phyloP scores from a whole-genome alignment of 2,329 filamentous ascomycete genomes.

The Ascosphaera apis region DNA sequence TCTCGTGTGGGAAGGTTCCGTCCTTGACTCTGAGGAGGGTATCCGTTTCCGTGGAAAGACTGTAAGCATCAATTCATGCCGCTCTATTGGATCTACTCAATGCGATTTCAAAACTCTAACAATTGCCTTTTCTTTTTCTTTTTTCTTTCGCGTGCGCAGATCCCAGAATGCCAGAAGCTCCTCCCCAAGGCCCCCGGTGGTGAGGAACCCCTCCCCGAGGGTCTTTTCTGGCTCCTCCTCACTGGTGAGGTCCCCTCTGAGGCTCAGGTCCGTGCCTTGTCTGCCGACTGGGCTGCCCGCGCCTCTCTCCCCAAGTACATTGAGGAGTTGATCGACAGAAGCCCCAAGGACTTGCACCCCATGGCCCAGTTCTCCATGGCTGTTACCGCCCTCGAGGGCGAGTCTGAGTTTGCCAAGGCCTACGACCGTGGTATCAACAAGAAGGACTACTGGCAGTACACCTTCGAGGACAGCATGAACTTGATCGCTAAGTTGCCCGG shows the following conservation, averaged over 20 bases:
- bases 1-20: conserved; percentile 95
- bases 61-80: too few species aligned
- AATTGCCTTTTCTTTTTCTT: too few species aligned
- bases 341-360: conserved; percentile 94
- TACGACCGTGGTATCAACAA: conserved; percentile 99
- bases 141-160: too few species aligned
- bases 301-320: conserved; percentile 94
- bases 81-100: too few species aligned
- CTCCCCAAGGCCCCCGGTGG: conserved; percentile 94
- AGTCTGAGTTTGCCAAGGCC: conserved; percentile 91
- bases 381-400: conserved; percentile 94
- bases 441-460: conserved; percentile 99
- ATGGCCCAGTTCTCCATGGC: conserved; percentile 99
- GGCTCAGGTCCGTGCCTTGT: conserved; percentile 95
- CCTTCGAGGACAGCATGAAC: conserved; percentile 99
- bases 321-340: conserved; percentile 98
- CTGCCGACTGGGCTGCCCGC: conserved; percentile 95
- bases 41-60: conserved; percentile 99
- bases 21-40: conserved; percentile 95
- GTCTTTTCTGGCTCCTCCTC: conserved; percentile 98
- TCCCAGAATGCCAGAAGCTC: conserved; percentile 93
- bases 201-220: conserved; percentile 91
- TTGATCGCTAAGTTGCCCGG: conserved; percentile 98
- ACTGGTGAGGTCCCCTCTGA: conserved; percentile 94
- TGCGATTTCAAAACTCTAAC: too few species aligned